phyloP scores from a whole-genome alignment of 2,329 filamentous ascomycete genomes.

The Cladosporium cucumerinum region DNA sequence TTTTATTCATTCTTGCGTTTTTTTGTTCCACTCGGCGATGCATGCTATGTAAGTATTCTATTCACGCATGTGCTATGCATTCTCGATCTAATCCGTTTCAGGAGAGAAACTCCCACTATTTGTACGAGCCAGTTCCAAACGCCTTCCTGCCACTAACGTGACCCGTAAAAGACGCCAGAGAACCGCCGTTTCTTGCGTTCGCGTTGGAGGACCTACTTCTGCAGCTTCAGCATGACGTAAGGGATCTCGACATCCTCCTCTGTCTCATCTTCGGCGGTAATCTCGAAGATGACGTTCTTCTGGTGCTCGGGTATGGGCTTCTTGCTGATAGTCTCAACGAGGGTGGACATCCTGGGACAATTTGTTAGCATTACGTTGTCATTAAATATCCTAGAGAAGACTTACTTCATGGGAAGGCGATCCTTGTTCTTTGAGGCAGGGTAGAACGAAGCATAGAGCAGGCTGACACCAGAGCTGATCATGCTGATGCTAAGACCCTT shows the following conservation, averaged over 20 bases:
- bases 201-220: constrained; percentile 35
- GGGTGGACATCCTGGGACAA: constrained; percentile 68
- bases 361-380: constrained; percentile 24
- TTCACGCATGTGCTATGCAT: not conserved
- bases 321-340: constrained; percentile 86
- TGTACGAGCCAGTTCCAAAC: not conserved
- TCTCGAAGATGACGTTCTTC: constrained; percentile 94
- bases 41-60: constrained; percentile 1
- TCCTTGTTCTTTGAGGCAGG: constrained; percentile 79
- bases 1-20: not conserved
- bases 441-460: constrained; percentile 94
- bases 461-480: constrained; percentile 94
- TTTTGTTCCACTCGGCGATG: not conserved
- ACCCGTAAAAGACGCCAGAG: not conserved
- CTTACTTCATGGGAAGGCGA: constrained; percentile 67
- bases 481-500: constrained; percentile 82
- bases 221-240: constrained; percentile 85
- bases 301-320: constrained; percentile 88
- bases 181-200: not conserved
- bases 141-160: not conserved
- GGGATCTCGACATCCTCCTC: constrained; percentile 96
- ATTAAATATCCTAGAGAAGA: constrained; percentile 20
- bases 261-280: constrained; percentile 82
- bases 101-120: not conserved
- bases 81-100: not conserved